These are phyloP conservation scores for Trichosporon coremiiforme DNA, from an alignment of 1,284 basidiomycete species.

Conservation along the genomic window DNA sequence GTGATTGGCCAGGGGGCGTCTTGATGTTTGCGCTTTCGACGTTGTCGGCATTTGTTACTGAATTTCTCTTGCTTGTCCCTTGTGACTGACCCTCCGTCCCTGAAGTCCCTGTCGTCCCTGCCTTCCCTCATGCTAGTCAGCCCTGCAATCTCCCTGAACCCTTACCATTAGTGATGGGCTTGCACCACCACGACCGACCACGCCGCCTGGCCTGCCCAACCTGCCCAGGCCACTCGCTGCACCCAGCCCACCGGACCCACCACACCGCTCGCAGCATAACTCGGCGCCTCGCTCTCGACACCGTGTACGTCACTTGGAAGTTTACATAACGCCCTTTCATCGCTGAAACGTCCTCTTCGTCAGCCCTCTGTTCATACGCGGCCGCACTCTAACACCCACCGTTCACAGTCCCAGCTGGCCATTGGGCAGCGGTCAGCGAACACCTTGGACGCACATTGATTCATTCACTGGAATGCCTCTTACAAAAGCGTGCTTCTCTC, in stretches of 20 bases:
- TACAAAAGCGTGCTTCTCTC: background rate
- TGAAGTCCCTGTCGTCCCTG: background rate
- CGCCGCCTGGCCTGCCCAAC: background rate
- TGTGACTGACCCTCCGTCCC: slow-evolving; percentile 4
- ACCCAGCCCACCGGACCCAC: background rate
- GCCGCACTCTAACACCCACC: too few species aligned
- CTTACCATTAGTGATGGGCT: slow-evolving; percentile 11
- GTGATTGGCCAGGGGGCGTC: background rate
- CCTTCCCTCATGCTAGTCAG: background rate
- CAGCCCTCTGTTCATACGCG: too few species aligned
- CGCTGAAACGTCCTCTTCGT: slow-evolving; percentile 11
- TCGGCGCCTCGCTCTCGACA: background rate
- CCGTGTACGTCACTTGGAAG: background rate
- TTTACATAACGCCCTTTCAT: slow-evolving; percentile 3
- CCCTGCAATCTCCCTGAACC: background rate
- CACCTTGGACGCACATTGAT: background rate
- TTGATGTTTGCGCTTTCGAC: slow-evolving; percentile 1
- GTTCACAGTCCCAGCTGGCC: too few species aligned
- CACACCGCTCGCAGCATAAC: background rate
- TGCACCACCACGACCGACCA: slow-evolving; percentile 5
- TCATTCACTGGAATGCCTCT: background rate
- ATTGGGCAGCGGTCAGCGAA: background rate
- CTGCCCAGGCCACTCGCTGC: background rate
- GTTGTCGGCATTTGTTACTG: slow-evolving; percentile 7
- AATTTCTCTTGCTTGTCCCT: background rate